Conservation (phyloP, 768 basidiomycete genomes). For the Lanmaoa pseudosensibilis region DNA sequence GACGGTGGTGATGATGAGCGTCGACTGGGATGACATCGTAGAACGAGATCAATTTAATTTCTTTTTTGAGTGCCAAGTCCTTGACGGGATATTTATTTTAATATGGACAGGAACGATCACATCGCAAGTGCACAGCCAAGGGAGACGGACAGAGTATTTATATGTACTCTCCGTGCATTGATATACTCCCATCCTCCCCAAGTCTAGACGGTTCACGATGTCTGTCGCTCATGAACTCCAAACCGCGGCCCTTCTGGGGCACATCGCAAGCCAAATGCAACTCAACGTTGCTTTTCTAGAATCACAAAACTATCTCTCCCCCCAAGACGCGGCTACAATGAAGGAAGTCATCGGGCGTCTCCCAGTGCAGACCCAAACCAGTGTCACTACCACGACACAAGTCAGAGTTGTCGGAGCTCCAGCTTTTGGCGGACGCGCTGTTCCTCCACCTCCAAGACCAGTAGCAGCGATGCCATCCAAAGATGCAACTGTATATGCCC, state of each 20-base stretch:
- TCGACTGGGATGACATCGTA: conserved; percentile 17
- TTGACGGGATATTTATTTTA: too few relatives aligned
- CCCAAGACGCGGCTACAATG: conserved; percentile 43
- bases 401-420: conserved; percentile 8
- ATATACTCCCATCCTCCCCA: not conserved
- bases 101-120: too few relatives aligned
- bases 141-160: conserved; percentile 20
- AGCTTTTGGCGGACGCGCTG: conserved; percentile 3
- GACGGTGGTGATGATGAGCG: conserved; percentile 38
- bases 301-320: conserved; percentile 52
- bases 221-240: conserved; percentile 26
- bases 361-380: conserved; percentile 24
- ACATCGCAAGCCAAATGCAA: conserved; percentile 57
- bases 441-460: conserved; percentile 20
- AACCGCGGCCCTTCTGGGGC: conserved; percentile 52
- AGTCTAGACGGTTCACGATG: conserved; percentile 17
- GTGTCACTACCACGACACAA: conserved; percentile 12
- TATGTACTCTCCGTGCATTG: not conserved
- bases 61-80: too few relatives aligned
- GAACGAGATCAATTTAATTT: too few relatives aligned
- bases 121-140: conserved; percentile 16
- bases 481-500: conserved; percentile 36
- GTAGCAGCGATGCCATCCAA: conserved; percentile 4
- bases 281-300: conserved; percentile 58
- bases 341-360: conserved; percentile 50